A percentile compares a stretch with the other conserved stretches of the same genome.
Evolutionary conservation across 352 stramenopile genomes (phyloP).

Genomic region (Pythium apleroticum): DNA sequence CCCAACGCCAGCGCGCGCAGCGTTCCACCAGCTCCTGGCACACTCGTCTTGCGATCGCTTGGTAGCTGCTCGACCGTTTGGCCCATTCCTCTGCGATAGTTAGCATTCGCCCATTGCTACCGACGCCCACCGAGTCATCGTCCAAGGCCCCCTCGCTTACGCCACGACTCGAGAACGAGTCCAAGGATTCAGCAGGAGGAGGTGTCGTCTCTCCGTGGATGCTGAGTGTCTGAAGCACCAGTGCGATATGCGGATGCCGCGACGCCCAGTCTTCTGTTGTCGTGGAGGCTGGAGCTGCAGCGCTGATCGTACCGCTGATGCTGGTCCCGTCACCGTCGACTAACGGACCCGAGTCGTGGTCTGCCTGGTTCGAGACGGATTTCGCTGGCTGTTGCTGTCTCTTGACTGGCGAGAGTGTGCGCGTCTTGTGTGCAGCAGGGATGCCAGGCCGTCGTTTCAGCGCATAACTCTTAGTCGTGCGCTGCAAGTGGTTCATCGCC

Average conservation of each 20-base stretch:
- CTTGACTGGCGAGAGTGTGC: constrained; percentile 12
- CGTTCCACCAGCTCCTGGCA: constrained; percentile 30
- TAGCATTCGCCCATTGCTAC: not conserved
- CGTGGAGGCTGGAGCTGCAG: not conserved
- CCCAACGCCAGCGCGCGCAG: constrained; percentile 44
- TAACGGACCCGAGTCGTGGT: not conserved
- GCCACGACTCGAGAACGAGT: constrained; percentile 16
- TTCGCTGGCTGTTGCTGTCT: not conserved
- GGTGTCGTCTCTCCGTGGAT: not conserved
- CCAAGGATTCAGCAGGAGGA: not conserved
- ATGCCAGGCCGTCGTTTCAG: constrained; percentile 14
- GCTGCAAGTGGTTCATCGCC: constrained; percentile 16
- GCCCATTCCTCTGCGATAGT: constrained; percentile 40
- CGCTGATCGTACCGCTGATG: not conserved
- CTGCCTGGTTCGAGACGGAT: constrained; percentile 12
- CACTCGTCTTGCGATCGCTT: constrained; percentile 38
- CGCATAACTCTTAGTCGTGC: constrained; percentile 15
- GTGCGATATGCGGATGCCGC: constrained; percentile 47
- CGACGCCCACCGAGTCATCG: not conserved
- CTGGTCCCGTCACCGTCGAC: not conserved
- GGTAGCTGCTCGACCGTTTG: constrained; percentile 47
- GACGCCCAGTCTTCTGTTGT: constrained; percentile 32
- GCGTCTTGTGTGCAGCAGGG: not conserved
- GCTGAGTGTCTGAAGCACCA: constrained; percentile 38
- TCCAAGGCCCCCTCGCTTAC: not conserved